Percentiles rank a stretch among this genome's conserved stretches.
phyloP scores from a whole-genome alignment of 345 rosid species.

The Brassica nigra region DNA sequence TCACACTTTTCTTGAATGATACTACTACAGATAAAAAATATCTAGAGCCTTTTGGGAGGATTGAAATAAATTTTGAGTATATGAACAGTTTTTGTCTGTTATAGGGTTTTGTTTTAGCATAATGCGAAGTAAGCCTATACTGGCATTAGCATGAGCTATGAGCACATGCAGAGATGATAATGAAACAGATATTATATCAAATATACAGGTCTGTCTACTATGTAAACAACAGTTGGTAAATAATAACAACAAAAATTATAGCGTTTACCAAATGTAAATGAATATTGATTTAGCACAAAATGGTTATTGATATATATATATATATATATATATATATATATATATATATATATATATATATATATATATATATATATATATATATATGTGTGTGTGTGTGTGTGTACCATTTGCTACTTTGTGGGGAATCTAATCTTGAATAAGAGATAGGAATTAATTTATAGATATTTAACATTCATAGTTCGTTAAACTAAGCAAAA shows the following conservation, averaged over 20 bases:
- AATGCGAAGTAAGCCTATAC: constrained; percentile 2
- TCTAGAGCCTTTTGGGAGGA: constrained; percentile 12
- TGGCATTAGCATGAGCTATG: not conserved
- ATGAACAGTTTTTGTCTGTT: not conserved
- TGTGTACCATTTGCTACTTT: not conserved
- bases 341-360: not conserved
- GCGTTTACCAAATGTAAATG: not conserved
- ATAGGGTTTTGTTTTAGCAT: not conserved
- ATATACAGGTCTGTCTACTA: not conserved
- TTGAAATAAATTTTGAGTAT: constrained; percentile 4
- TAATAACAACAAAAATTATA: not conserved
- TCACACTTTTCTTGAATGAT: not conserved
- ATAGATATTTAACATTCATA: constrained; percentile 15
- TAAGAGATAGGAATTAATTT: not conserved
- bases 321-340: not conserved
- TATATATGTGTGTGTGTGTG: not conserved
- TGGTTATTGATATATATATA: not conserved
- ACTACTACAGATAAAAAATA: not conserved
- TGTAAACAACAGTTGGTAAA: not conserved
- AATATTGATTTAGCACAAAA: not conserved
- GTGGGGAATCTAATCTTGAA: constrained; percentile 9
- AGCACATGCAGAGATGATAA: constrained; percentile 13
- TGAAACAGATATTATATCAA: not conserved
- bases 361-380: not conserved
- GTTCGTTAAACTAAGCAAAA: constrained; percentile 33